Base-by-base conservation (phyloP, 2,329 filamentous ascomycete species). In the Drechslerella dactyloides region DNA sequence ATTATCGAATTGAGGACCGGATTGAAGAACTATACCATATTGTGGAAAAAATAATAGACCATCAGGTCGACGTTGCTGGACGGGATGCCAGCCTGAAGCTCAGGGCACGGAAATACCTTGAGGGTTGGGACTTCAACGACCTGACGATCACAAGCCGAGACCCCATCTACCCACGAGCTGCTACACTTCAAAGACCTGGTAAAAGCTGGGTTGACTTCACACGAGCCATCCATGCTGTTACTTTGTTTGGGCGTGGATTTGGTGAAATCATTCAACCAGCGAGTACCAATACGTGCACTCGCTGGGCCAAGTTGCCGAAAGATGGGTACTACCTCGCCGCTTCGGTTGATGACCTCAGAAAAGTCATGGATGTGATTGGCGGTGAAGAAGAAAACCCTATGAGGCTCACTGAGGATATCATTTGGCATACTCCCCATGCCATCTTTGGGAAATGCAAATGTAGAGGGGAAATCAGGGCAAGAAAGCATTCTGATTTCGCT, bases 111-210 rank as follows among this genome's bases (percentile, higher is more conserved):
- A 70, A 65, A 15, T 55, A 76, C 15, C 74, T 79, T n/a, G 76
- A 78, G 42, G 77, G 77, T 1, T 79, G 77, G 77, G 77, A 78
- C 46, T 79, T 78, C 59, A 62, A 48, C 0, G 77, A 79, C n/a
- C 10, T 79, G 1, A 74, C 73, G n/a, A n/a, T n/a, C 1, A 74
- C 48, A 7, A 42, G 44, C 2, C 23, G 54, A 8, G 75, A 76
- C 50, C 68, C 70, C 1, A 42, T 74, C 11, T 57, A 52, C 21
- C 75, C 77, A 2, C 74, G 75, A 2, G 66, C 77, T 11, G 69
- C 76, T 13, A 73, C 54, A 0, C 62, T 69, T 40, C 48, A 35
- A 17, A 35, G 13, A 42, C 4, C 21, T n/a, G 8, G 64, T 11
- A 15, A 73, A 24, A 64, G 70, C 1, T 78, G 77, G 77, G 68